Evolutionary conservation across 306 rosid genomes (phyloP).

Genomic region (Corylus americana): DNA sequence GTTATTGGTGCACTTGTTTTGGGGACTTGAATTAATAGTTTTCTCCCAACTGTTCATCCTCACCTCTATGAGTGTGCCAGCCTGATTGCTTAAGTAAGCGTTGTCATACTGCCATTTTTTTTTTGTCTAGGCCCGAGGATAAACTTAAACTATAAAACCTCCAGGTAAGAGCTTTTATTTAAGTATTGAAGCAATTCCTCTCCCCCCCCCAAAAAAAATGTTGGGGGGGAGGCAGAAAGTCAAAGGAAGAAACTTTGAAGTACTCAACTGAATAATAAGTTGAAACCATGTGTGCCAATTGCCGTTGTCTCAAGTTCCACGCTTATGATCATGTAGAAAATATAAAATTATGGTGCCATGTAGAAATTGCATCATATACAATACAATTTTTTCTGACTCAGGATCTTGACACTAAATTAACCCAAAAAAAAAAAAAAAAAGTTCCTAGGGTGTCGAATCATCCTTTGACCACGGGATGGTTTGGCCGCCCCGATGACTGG

Average conservation of each 20-base stretch:
- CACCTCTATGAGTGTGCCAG: slow-evolving; percentile 9
- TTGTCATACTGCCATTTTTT: not conserved
- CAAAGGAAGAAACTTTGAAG: not conserved
- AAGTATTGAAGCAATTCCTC: not conserved
- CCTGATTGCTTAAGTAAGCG: not conserved
- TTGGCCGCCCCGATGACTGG: too few relatives aligned
- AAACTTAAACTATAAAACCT: not conserved
- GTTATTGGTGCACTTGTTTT: not conserved
- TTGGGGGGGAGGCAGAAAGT: not conserved
- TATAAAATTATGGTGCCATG: not conserved
- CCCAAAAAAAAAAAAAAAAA: not conserved
- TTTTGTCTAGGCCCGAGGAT: not conserved
- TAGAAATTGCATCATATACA: not conserved
- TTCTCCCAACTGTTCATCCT: not conserved
- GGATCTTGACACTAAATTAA: not conserved
- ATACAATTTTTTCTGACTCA: too few relatives aligned
- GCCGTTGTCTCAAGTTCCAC: not conserved
- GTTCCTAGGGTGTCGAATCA: not conserved
- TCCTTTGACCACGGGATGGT: too few relatives aligned
- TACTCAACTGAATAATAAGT: not conserved
- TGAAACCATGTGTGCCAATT: too few relatives aligned
- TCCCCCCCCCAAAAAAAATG: not conserved
- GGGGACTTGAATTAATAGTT: not conserved
- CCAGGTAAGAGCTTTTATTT: not conserved
- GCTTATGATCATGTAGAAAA: not conserved